Conservation (phyloP, 2,329 filamentous ascomycete genomes). For the Cercospora sesami region DNA sequence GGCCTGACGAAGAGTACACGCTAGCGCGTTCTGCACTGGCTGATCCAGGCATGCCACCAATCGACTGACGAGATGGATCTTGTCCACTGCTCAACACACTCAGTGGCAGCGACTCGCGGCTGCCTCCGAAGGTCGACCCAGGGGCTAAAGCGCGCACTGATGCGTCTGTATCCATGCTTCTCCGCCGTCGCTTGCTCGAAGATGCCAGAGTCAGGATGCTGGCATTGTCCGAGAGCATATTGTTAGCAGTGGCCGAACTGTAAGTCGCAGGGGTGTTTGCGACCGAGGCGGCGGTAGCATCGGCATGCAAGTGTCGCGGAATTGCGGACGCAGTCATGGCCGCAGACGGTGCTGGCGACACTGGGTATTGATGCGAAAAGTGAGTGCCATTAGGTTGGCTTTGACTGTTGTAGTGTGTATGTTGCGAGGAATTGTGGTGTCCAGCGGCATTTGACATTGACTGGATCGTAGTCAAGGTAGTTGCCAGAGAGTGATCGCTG, state of each 20-base stretch:
- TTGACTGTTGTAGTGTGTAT: conserved; percentile 40
- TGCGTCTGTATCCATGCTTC: conserved; percentile 82
- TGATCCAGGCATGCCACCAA: conserved; percentile 48
- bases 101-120: conserved; percentile 74
- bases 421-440: conserved; percentile 36
- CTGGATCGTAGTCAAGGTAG: conserved; percentile 82
- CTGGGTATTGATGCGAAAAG: conserved; percentile 60
- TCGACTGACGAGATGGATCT: conserved; percentile 53
- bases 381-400: conserved; percentile 44
- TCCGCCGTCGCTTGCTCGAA: conserved; percentile 74
- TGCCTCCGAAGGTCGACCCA: conserved; percentile 78
- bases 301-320: conserved; percentile 63
- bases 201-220: conserved; percentile 83
- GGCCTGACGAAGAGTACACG: conserved; percentile 59
- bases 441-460: conserved; percentile 57
- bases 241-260: conserved; percentile 75
- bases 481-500: conserved; percentile 76
- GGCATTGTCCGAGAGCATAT: conserved; percentile 78
- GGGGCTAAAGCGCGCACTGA: conserved; percentile 82
- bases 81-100: conserved; percentile 68
- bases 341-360: conserved; percentile 49
- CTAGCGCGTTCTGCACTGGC: conserved; percentile 68
- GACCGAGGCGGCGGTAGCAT: conserved; percentile 35
- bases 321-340: conserved; percentile 69
- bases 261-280: conserved; percentile 56